phyloP scores from a whole-genome alignment of 768 basidiomycete genomes.

The Lactarius sp. region DNA sequence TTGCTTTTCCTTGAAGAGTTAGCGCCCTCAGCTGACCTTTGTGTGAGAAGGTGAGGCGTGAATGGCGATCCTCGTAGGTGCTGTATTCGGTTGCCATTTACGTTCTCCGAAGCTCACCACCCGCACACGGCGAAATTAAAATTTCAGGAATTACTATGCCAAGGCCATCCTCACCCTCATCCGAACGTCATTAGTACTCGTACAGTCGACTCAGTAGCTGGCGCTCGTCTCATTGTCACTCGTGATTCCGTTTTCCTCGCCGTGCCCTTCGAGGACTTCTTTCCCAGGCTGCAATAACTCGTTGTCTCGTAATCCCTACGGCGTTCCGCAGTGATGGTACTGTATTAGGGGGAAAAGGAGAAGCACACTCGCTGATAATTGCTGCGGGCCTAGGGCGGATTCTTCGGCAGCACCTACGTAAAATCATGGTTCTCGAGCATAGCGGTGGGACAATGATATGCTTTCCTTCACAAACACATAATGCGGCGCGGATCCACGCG shows the following conservation, averaged over 20 bases:
- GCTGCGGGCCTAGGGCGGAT: constrained; percentile 5
- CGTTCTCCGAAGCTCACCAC: not conserved
- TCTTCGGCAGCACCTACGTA: not conserved
- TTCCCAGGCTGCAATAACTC: not conserved
- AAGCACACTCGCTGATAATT: not conserved
- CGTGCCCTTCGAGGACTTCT: not conserved
- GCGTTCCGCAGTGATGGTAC: not conserved
- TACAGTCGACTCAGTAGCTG: not conserved
- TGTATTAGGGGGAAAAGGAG: not conserved
- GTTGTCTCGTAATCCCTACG: not conserved
- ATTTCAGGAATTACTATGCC: not conserved
- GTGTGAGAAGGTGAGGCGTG: not conserved
- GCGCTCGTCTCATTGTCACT: not conserved
- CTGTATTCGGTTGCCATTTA: constrained; percentile 1
- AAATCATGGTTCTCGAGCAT: constrained; percentile 1
- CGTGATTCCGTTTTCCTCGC: not conserved
- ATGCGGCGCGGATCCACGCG: not conserved
- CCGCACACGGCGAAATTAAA: not conserved
- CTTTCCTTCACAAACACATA: constrained; percentile 1
- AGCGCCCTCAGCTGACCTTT: constrained; percentile 3
- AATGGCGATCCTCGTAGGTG: constrained; percentile 1
- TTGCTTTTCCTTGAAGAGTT: not conserved
- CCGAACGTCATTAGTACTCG: not conserved
- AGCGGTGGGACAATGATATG: constrained; percentile 1
- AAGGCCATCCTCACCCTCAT: not conserved